Percentiles rank a stretch among this genome's conserved stretches.
These are phyloP conservation scores for Mycocentrospora acerina DNA, from an alignment of 2,329 filamentous ascomycete genomes.

Conservation along the genomic window DNA sequence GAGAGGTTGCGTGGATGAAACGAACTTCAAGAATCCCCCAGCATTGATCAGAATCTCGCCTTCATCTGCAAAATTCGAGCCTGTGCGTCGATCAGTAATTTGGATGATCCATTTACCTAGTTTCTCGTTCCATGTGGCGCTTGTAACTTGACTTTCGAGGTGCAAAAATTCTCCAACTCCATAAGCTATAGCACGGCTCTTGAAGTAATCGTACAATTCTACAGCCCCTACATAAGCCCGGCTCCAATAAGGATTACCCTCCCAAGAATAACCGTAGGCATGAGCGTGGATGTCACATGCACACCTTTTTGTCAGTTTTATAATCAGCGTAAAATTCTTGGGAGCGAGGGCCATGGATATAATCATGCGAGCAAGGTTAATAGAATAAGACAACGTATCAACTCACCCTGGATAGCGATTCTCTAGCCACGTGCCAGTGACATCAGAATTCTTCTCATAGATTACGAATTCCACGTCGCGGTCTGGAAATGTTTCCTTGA, in stretches of 20 bases:
- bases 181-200: conserved; percentile 28
- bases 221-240: conserved; percentile 43
- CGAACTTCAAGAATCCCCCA: conserved; percentile 48
- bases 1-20: too few relatives aligned
- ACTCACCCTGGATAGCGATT: conserved; percentile 43
- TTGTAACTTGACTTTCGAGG: background rate
- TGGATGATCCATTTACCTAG: background rate
- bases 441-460: conserved; percentile 51
- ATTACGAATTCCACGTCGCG: conserved; percentile 52
- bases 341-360: too few relatives aligned
- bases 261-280: conserved; percentile 46
- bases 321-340: too few relatives aligned
- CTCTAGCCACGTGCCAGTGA: conserved; percentile 51
- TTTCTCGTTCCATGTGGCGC: background rate
- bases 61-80: conserved; percentile 43
- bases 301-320: too few relatives aligned
- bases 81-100: conserved; percentile 16
- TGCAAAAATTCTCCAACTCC: background rate
- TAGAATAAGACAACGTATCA: too few relatives aligned
- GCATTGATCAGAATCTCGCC: conserved; percentile 49
- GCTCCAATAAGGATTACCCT: conserved; percentile 46
- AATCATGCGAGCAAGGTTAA: too few relatives aligned
- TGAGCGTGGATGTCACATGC: conserved; percentile 17
- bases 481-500: too few relatives aligned
- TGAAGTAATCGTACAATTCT: conserved; percentile 51